phyloP scores from a whole-genome alignment of 2,329 filamentous ascomycete genomes.

The Scytalidium sp. region DNA sequence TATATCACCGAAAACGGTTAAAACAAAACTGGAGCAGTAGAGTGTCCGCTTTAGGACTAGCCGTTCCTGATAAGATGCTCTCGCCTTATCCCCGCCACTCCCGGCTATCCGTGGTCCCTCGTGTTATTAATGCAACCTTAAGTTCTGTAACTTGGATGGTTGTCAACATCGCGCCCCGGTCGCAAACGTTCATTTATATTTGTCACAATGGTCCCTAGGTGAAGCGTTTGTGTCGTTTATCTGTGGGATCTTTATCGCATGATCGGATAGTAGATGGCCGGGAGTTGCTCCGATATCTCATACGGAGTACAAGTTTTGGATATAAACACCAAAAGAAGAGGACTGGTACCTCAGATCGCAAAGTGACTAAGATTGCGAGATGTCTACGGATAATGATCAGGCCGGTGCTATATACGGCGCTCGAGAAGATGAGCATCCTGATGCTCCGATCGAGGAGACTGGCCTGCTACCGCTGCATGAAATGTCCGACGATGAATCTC shows the following conservation, averaged over 20 bases:
- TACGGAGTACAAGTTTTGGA: too few species aligned
- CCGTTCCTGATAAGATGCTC: neutral
- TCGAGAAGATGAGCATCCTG: conserved; percentile 22
- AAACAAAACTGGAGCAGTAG: neutral
- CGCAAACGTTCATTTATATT: neutral
- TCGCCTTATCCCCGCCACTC: neutral
- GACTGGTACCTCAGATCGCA: too few species aligned
- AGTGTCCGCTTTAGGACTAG: neutral
- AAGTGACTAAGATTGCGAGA: neutral
- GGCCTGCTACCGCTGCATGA: conserved; percentile 35
- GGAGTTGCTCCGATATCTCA: too few species aligned
- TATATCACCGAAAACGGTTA: neutral
- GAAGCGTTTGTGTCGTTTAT: neutral
- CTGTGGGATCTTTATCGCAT: neutral
- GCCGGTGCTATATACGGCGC: conserved; percentile 15
- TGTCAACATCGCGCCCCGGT: neutral
- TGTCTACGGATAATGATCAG: conserved; percentile 12
- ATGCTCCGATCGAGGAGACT: conserved; percentile 26
- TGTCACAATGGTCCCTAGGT: neutral
- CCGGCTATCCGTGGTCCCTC: neutral
- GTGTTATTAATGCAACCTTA: neutral
- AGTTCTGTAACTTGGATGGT: neutral
- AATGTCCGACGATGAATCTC: conserved; percentile 38
- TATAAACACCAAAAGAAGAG: too few species aligned
- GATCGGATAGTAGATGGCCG: neutral